Evolutionary conservation across 306 rosid species (phyloP), one percentile per base, ranked within the genome.

Genomic region (Inga laurina): DNA sequence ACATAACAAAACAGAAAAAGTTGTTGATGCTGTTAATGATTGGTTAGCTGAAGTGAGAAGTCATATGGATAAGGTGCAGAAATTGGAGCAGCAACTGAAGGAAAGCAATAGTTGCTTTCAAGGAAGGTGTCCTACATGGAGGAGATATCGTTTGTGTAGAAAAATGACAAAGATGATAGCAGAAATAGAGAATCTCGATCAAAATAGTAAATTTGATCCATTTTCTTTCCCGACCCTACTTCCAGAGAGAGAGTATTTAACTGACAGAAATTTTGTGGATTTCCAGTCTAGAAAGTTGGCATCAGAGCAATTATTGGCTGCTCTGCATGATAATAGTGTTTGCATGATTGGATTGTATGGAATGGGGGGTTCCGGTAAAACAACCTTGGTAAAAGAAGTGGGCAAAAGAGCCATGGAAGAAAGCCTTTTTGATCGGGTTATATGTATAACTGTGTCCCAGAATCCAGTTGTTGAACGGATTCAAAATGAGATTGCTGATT

Each of bases 321-420:
- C 75, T n/a, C 35, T 71, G 1, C 21, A 22, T 44, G 75, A 71
- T 43, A 11, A 71, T 0, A 21, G 37, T 71, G 10, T 2, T 48
- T 30, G 24, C 10, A 43, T 44, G 75, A 44, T 71, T 44, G 75
- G 56, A 44, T 44, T 71, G 56, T 71, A 71, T 11, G 75, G 35
- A 41, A 70, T 70, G 74, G 52, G 74, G 16, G 74, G 74, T 30
- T 39, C 74, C 2, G 74, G 74, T 10, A 71, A 71, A 71, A 44
- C 75, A 22, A 43, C 56, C 5, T 71, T 71, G 56, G 56, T 44
- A 4, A 11, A 22, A 71, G 75, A 71, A 71, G 56, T 22, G 8
- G 56, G 56, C 11, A 44, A 44, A 3, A n/a, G 1, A 11, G 75
- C 56, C 2, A 44, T 44, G 11, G 10, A 71, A 5, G 4, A 2